phyloP scores from a whole-genome alignment of 352 stramenopile species.

The Phytophthora cactorum region DNA sequence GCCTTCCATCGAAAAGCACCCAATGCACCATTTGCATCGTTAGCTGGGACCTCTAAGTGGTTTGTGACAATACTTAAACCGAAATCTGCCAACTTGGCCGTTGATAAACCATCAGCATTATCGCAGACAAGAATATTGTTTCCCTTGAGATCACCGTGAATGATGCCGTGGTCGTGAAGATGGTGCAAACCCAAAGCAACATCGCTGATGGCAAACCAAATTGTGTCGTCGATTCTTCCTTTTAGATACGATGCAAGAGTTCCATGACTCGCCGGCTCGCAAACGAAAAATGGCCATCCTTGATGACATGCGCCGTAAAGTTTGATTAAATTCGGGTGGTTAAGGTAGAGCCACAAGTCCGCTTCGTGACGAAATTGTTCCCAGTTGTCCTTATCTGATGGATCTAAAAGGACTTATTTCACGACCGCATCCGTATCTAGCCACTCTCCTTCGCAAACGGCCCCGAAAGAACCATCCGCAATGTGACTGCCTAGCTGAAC shows the following conservation, averaged over 20 bases:
- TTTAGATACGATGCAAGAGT: conserved; percentile 17
- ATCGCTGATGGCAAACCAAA: conserved; percentile 17
- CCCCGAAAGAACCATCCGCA: conserved; percentile 26
- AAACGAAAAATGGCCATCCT: conserved; percentile 34
- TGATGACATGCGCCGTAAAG: conserved; percentile 30
- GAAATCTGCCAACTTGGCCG: conserved; percentile 19
- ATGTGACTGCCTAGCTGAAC: conserved; percentile 21
- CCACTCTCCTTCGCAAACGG: conserved; percentile 24
- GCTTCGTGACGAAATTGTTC: conserved; percentile 26
- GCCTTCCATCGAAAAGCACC: conserved; percentile 25
- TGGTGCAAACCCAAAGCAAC: conserved; percentile 22
- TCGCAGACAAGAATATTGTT: conserved; percentile 27
- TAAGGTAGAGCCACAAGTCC: conserved; percentile 29
- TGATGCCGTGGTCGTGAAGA: conserved; percentile 18
- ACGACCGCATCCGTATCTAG: conserved; percentile 28
- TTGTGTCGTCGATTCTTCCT: conserved; percentile 5
- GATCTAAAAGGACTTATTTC: conserved; percentile 22
- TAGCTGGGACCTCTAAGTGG: neutral
- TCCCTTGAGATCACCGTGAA: conserved; percentile 26
- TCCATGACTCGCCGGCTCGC: conserved; percentile 21
- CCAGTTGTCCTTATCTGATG: conserved; percentile 5
- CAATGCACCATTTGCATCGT: neutral
- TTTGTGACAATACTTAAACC: conserved; percentile 22
- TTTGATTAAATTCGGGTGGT: conserved; percentile 33
- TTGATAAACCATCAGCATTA: conserved; percentile 17